These are phyloP conservation scores for Tolypocladium cylindrosporum DNA, from an alignment of 2,329 filamentous ascomycete species.

Conservation along the genomic window DNA sequence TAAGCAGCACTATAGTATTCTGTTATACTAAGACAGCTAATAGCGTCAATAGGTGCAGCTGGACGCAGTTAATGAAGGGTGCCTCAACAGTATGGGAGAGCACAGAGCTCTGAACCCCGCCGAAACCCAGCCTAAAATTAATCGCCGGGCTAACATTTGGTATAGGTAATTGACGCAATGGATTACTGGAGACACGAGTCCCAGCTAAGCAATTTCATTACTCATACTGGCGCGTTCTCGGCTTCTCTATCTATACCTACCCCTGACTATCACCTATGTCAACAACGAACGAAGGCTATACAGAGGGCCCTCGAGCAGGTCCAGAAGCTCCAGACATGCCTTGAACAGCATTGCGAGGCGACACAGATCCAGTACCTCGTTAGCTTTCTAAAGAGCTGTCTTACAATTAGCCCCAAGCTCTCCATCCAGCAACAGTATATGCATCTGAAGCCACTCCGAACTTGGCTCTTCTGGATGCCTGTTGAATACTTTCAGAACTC, in stretches of 20 bases:
- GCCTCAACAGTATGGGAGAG: too few species aligned
- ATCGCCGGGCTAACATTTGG: too few species aligned
- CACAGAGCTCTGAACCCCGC: too few species aligned
- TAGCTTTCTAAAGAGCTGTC: constrained; percentile 43
- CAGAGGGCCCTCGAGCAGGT: constrained; percentile 47
- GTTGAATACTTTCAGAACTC: constrained; percentile 72
- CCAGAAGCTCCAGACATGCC: constrained; percentile 54
- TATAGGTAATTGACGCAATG: too few species aligned
- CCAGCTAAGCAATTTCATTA: too few species aligned
- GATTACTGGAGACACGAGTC: too few species aligned
- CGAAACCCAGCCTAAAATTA: too few species aligned
- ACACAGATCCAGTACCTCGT: constrained; percentile 60
- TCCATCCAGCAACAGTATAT: constrained; percentile 80
- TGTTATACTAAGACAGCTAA: constrained; percentile 6
- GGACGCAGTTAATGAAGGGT: constrained; percentile 50
- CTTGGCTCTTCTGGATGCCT: constrained; percentile 95
- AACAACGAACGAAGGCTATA: too few species aligned
- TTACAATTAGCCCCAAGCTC: constrained; percentile 39
- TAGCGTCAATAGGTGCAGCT: constrained; percentile 60
- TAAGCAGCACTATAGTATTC: constrained; percentile 32
- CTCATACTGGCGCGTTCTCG: too few species aligned
- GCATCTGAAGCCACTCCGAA: constrained; percentile 74
- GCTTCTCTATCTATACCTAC: too few species aligned
- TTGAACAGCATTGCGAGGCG: constrained; percentile 57
- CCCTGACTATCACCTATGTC: too few species aligned